Conservation (phyloP, 768 basidiomycete genomes). For the Crepidotus variabilis region DNA sequence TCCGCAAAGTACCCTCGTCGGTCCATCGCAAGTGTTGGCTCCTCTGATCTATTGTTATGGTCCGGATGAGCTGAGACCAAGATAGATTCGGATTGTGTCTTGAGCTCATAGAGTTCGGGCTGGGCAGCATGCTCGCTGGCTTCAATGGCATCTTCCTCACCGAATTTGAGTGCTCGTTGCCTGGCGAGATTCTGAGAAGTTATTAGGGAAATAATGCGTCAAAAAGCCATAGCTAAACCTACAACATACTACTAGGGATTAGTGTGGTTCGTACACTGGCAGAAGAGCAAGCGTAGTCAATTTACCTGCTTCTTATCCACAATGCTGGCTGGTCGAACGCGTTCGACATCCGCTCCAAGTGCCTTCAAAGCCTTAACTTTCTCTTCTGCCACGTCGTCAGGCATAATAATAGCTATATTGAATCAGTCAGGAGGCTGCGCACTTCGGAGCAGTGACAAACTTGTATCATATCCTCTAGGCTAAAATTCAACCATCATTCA, state of each 20-base stretch:
- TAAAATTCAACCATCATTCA: constrained; percentile 1
- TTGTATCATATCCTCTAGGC: constrained; percentile 81
- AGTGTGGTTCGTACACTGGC: constrained; percentile 1
- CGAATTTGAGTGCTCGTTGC: constrained; percentile 74
- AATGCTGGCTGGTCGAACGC: constrained; percentile 92
- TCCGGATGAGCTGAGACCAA: constrained; percentile 51
- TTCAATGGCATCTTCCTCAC: constrained; percentile 34
- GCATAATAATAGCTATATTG: constrained; percentile 77
- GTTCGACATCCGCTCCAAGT: constrained; percentile 86
- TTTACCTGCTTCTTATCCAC: constrained; percentile 92
- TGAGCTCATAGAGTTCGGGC: constrained; percentile 26
- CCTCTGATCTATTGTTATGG: constrained; percentile 28
- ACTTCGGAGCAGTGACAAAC: constrained; percentile 36
- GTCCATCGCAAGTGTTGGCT: constrained; percentile 35
- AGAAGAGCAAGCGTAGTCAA: not conserved
- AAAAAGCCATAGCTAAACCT: constrained; percentile 22
- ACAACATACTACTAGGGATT: constrained; percentile 54
- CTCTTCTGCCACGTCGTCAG: constrained; percentile 86
- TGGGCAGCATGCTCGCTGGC: constrained; percentile 14
- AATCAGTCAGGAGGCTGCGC: not conserved
- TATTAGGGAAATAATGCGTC: not conserved
- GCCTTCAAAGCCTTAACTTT: constrained; percentile 82
- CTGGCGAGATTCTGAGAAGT: constrained; percentile 77
- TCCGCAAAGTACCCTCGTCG: constrained; percentile 92
- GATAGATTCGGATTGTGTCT: constrained; percentile 44